Evolutionary conservation across 129 eudicot genomes (phyloP).

Genomic region (Escallonia herrerae): DNA sequence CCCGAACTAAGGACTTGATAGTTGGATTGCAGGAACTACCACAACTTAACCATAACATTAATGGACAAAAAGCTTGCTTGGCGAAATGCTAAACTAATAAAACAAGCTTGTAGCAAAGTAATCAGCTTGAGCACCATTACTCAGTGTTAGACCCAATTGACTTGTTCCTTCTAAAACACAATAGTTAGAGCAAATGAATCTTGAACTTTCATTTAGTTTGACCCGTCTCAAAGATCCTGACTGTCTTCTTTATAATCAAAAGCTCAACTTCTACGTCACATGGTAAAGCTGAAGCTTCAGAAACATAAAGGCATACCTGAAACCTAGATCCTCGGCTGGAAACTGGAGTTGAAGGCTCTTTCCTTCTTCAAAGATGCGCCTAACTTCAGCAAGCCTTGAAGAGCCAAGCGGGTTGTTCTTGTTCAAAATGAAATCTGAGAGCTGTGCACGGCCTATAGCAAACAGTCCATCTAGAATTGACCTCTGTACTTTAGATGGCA

Average conservation of each 20-base stretch:
- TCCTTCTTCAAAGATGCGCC: conserved; percentile 80
- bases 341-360: conserved; percentile 95
- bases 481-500: conserved; percentile 65
- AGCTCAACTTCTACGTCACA: background rate
- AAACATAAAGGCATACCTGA: conserved; percentile 43
- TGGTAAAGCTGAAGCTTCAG: background rate
- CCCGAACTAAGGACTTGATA: background rate
- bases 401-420: conserved; percentile 86
- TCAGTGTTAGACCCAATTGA: background rate
- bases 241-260: background rate
- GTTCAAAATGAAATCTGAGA: conserved; percentile 69
- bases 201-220: background rate
- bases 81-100: too few relatives aligned
- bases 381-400: conserved; percentile 71
- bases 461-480: conserved; percentile 71
- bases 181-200: background rate
- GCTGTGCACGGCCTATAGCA: conserved; percentile 80
- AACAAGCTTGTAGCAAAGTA: background rate
- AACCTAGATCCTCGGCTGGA: conserved; percentile 97
- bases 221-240: background rate
- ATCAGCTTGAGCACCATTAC: background rate
- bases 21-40: background rate
- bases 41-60: too few relatives aligned
- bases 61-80: too few relatives aligned
- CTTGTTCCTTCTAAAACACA: background rate